Evolutionary conservation across 306 rosid species (phyloP), one percentile per base, ranked within the genome.

Genomic region (Pachyrhizus erosus): DNA sequence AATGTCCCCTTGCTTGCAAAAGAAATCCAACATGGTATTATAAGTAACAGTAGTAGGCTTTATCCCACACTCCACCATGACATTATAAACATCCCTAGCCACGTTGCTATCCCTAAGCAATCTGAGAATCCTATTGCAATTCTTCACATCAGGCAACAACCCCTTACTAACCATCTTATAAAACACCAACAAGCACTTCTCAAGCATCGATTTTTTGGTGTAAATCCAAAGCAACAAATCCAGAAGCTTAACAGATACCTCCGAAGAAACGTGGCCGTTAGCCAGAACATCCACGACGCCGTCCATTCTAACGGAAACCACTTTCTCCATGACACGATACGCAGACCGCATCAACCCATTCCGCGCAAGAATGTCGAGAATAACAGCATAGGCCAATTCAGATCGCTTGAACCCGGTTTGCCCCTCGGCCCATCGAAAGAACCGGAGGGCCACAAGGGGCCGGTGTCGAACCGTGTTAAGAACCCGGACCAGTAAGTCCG

Each of bases 41-140:
- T 81, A 94, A 0, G 97, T 90, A 70, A 88, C 84, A 80, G 80
- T 78, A 0, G 94, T 90, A 4, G 93, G 94, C 73, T 76, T 82
- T 12, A 94, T 82, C 40, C 94, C 97, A 61, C 60, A 79, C 86
- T 83, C 88, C 61, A 73, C 77, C 97, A 94, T 94, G 13, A 73
- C 77, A 79, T 72, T 79, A 84, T 87, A 92, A 80, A 94, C 86
- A 27, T 85, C 90, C 52, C 82, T 87, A 54, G 88, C 57, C 52
- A 87, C 79, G 21, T 78, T 33, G 73, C 62, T 85, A 79, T 92
- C 89, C 79, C 91, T 87, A 76, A 94, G 82, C 81, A 86, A 55
- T 82, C 81, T 94, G 43, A 94, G 90, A 82, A 92, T 76, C 88
- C 97, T 92, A 87, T 94, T 94, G 77, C 95, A 94, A 79, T 88